Percentiles rank a stretch among this genome's conserved stretches.
phyloP scores from a whole-genome alignment of 495 filamentous ascomycete genomes.

The Tuber indicum region DNA sequence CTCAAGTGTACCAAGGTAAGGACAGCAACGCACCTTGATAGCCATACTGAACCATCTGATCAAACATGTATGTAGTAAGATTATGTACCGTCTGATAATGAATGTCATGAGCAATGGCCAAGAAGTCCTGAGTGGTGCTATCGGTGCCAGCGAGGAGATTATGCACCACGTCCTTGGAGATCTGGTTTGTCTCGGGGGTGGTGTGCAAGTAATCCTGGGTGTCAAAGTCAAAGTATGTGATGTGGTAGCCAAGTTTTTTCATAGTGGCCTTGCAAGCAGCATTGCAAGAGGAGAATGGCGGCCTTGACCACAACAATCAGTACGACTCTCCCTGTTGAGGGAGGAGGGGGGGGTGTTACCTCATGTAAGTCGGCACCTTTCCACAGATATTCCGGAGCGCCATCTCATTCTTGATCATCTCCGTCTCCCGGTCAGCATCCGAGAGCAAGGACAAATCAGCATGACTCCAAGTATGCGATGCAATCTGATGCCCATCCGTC shows the following conservation, averaged over 20 bases:
- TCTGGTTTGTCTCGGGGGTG: constrained; percentile 51
- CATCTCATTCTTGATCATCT: constrained; percentile 64
- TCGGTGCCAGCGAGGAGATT: constrained; percentile 22
- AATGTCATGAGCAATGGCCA: constrained; percentile 56
- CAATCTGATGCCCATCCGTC: constrained; percentile 60
- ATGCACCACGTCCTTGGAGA: constrained; percentile 53
- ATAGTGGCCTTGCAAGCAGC: constrained; percentile 48
- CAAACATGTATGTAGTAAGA: constrained; percentile 59
- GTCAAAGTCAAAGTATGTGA: constrained; percentile 60
- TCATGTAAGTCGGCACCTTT: constrained; percentile 68
- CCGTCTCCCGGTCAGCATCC: constrained; percentile 47
- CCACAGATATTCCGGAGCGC: constrained; percentile 64
- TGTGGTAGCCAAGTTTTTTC: constrained; percentile 56
- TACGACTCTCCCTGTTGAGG: neutral
- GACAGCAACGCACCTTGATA: constrained; percentile 41
- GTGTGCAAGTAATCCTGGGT: constrained; percentile 60
- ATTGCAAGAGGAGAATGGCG: constrained; percentile 60
- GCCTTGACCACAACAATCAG: constrained; percentile 30
- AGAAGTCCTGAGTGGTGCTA: constrained; percentile 37
- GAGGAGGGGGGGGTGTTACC: constrained; percentile 29
- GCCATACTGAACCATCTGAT: constrained; percentile 48
- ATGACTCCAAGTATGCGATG: constrained; percentile 70
- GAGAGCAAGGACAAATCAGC: constrained; percentile 54
- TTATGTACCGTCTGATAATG: constrained; percentile 62
- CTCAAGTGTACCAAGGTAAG: neutral